Evolutionary conservation across 2,329 filamentous ascomycete species (phyloP).

Genomic region (Chalaropsis thielavioides): DNA sequence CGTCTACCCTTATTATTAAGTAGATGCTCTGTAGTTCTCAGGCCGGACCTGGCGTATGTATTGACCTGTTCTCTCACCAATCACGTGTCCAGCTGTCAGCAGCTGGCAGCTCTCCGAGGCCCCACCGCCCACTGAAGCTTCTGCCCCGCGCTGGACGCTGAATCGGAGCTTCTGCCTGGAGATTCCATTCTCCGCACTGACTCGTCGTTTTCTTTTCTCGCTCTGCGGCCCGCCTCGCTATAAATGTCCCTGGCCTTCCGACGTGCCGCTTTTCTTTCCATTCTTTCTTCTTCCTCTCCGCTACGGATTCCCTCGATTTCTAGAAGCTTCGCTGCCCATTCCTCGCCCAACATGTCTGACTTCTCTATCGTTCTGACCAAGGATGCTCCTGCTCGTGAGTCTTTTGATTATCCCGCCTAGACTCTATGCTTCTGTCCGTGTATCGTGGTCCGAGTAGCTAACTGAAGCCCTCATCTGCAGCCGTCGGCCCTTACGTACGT

Average conservation of each 20-base stretch:
- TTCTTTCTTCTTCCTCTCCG: background rate
- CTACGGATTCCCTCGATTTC: background rate
- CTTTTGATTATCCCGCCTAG: background rate
- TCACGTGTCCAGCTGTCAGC: background rate
- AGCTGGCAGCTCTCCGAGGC: constrained; percentile 6
- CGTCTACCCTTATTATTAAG: no score
- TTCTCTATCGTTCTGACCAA: constrained; percentile 37
- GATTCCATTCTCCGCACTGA: background rate
- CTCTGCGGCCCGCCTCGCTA: background rate
- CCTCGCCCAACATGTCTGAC: constrained; percentile 15
- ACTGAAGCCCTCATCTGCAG: constrained; percentile 25
- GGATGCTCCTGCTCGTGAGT: constrained; percentile 45
- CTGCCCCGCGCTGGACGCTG: constrained; percentile 13
- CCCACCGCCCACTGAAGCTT: constrained; percentile 9
- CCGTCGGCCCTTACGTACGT: constrained; percentile 49
- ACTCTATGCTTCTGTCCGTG: no score
- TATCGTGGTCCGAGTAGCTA: background rate
- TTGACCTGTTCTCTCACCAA: no score
- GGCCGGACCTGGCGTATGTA: background rate
- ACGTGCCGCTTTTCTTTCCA: background rate
- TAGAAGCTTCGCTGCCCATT: constrained; percentile 5
- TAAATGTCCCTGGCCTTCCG: constrained; percentile 9
- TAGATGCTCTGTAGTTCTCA: background rate
- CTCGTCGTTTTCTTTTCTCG: background rate
- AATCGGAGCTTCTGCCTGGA: constrained; percentile 11